Conservation (phyloP, 2,329 filamentous ascomycete species). For the Xylaria sp. region DNA sequence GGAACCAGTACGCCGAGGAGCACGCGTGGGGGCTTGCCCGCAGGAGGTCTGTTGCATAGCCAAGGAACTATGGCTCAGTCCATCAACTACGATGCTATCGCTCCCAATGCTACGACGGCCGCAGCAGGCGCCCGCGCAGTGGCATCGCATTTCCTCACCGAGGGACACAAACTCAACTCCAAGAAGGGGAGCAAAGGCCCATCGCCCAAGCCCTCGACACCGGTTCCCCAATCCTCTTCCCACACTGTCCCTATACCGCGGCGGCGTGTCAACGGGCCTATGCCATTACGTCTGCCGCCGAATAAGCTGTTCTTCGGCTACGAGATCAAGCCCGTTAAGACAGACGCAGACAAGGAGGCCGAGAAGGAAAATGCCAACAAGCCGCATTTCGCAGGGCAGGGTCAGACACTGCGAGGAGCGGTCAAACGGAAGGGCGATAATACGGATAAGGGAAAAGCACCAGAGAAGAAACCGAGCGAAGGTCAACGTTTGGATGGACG, state of each 20-base stretch:
- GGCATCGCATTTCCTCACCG: slow-evolving; percentile 77
- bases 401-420: slow-evolving; percentile 75
- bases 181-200: slow-evolving; percentile 81
- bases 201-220: slow-evolving; percentile 75
- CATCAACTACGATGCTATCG: slow-evolving; percentile 95
- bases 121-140: slow-evolving; percentile 53
- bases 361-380: slow-evolving; percentile 68
- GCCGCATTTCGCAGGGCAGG: slow-evolving; percentile 82
- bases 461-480: slow-evolving; percentile 54
- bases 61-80: slow-evolving; percentile 95
- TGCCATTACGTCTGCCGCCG: slow-evolving; percentile 80
- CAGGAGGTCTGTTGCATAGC: slow-evolving; percentile 76
- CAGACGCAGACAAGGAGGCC: slow-evolving; percentile 71
- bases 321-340: slow-evolving; percentile 86
- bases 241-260: slow-evolving; percentile 43
- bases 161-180: slow-evolving; percentile 79
- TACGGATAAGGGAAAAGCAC: slow-evolving; percentile 53
- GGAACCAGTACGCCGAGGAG: slow-evolving; percentile 89
- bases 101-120: slow-evolving; percentile 73
- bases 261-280: slow-evolving; percentile 74
- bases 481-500: slow-evolving; percentile 54
- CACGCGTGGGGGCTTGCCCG: slow-evolving; percentile 64
- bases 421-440: slow-evolving; percentile 72
- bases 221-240: slow-evolving; percentile 64
- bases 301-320: slow-evolving; percentile 98